phyloP scores from a whole-genome alignment of 108 stramenopile genomes.

The Seminavis robusta region DNA sequence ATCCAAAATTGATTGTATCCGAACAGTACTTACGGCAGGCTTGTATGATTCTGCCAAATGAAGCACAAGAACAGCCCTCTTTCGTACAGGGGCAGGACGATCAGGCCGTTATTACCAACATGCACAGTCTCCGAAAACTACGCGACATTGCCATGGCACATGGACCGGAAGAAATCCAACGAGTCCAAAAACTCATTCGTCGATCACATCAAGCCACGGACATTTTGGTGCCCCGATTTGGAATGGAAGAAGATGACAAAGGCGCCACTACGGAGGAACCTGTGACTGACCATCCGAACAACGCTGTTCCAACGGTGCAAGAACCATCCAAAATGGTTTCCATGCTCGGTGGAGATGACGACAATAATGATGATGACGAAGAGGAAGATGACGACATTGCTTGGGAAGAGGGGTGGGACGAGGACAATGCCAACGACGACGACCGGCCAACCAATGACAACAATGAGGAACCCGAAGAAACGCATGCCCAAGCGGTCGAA shows the following conservation, averaged over 20 bases:
- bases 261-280: too few relatives aligned
- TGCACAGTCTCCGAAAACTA: constrained; percentile 13
- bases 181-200: constrained; percentile 19
- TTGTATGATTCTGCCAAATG: background rate
- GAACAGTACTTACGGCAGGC: constrained; percentile 18
- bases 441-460: background rate
- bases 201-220: constrained; percentile 24
- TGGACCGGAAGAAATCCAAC: constrained; percentile 18
- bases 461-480: background rate
- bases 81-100: background rate
- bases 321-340: too few relatives aligned
- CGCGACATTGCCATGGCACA: constrained; percentile 37
- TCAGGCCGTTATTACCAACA: constrained; percentile 1
- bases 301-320: background rate
- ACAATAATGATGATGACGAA: constrained; percentile 13
- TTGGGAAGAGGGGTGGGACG: constrained; percentile 43
- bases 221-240: constrained; percentile 43
- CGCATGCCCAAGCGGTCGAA: constrained; percentile 35
- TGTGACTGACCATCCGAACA: background rate
- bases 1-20: constrained; percentile 27
- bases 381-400: constrained; percentile 35
- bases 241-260: background rate
- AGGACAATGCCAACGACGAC: background rate
- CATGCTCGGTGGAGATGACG: background rate
- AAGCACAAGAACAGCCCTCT: constrained; percentile 2